phyloP scores from a whole-genome alignment of 2,329 filamentous ascomycete genomes.

The Pseudopyricularia javanii region DNA sequence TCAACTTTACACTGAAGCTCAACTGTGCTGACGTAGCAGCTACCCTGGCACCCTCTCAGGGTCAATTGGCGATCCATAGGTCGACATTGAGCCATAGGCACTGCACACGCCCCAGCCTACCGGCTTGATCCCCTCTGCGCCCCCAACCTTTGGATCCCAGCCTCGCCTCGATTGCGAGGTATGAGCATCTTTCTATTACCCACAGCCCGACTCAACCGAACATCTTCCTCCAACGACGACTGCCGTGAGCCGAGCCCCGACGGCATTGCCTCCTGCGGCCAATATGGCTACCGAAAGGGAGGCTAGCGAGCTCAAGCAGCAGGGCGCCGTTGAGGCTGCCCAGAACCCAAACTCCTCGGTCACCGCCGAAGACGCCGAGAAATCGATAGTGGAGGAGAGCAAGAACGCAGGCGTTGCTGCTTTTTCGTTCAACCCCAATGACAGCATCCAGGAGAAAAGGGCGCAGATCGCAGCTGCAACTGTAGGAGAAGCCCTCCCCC shows the following conservation, averaged over 20 bases:
- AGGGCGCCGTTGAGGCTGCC: slow-evolving; percentile 69
- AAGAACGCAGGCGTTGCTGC: slow-evolving; percentile 67
- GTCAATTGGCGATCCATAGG: background rate
- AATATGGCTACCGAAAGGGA: slow-evolving; percentile 17
- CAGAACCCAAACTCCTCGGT: slow-evolving; percentile 56
- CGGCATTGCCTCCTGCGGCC: background rate
- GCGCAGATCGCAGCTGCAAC: slow-evolving; percentile 66
- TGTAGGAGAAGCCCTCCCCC: slow-evolving; percentile 8
- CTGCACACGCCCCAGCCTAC: background rate
- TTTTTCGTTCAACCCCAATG: slow-evolving; percentile 80
- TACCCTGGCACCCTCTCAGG: background rate
- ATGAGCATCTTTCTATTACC: background rate
- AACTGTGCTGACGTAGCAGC: background rate
- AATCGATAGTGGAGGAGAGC: slow-evolving; percentile 64
- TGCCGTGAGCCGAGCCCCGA: background rate
- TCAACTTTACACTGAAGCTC: background rate
- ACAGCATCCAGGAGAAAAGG: slow-evolving; percentile 70
- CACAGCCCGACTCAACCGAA: background rate
- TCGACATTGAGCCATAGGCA: background rate
- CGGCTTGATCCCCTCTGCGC: background rate
- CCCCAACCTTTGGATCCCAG: background rate
- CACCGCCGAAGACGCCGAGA: slow-evolving; percentile 59
- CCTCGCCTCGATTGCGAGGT: background rate
- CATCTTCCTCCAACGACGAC: background rate
- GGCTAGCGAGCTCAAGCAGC: slow-evolving; percentile 60